Evolutionary conservation across 768 basidiomycete species (phyloP).

Genomic region (Naganishia kalamii): DNA sequence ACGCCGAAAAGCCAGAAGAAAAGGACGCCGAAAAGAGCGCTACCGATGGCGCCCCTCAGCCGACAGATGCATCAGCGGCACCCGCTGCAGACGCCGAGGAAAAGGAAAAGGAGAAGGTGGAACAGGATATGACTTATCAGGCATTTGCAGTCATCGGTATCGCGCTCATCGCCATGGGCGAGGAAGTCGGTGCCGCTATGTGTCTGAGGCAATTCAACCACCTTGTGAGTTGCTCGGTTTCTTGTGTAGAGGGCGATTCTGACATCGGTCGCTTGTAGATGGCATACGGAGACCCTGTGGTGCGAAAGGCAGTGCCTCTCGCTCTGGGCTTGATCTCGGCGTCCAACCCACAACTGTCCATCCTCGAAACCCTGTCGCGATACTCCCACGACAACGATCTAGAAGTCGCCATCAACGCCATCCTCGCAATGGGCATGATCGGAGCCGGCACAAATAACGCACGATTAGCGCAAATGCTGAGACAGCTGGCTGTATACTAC

Average conservation of each 20-base stretch:
- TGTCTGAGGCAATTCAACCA: constrained; percentile 95
- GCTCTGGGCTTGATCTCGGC: constrained; percentile 90
- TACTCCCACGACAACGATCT: constrained; percentile 99
- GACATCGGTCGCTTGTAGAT: constrained; percentile 55
- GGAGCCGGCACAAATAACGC: constrained; percentile 99
- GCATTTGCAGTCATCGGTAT: constrained; percentile 90
- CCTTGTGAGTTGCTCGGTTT: constrained; percentile 55
- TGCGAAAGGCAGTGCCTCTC: constrained; percentile 86
- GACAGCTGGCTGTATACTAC: constrained; percentile 96
- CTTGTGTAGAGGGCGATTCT: not conserved
- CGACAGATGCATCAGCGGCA: constrained; percentile 49
- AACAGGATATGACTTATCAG: constrained; percentile 58
- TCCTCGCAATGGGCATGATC: constrained; percentile 97
- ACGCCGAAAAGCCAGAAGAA: constrained; percentile 54
- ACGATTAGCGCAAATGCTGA: constrained; percentile 90
- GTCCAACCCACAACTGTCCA: constrained; percentile 88
- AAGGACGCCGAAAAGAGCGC: constrained; percentile 25
- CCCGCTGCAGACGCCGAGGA: constrained; percentile 15
- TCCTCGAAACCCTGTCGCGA: constrained; percentile 94
- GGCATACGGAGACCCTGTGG: constrained; percentile 92
- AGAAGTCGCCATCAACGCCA: constrained; percentile 90
- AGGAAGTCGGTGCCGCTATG: constrained; percentile 97
- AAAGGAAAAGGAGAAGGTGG: constrained; percentile 22
- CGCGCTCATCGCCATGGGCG: constrained; percentile 92
- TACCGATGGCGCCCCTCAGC: constrained; percentile 24